Evolutionary conservation across 805 yeast genomes (phyloP), one percentile per base, ranked within the genome.

Genomic region (Hanseniaspora lindneri): DNA sequence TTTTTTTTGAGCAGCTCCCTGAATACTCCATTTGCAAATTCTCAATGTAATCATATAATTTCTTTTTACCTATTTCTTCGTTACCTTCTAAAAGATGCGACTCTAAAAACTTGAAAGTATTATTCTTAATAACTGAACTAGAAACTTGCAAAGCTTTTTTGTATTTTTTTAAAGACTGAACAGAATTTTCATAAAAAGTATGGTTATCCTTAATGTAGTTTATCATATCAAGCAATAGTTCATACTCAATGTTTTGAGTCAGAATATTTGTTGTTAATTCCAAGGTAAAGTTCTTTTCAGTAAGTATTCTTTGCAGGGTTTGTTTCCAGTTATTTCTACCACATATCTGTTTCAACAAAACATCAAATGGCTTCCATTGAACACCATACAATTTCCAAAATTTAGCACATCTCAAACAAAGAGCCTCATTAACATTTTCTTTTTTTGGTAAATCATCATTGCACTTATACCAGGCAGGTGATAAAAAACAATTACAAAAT

Each of bases 361-460:
- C 86, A 21, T 64, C 55, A 0, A 95, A 95, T 29, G 76, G 77
- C 54, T 80, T 85, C 97, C 97, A 92, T 9, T 69, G 70, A 0
- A 84, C 79, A 0, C 87, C 96, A 62, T 89, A 89, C 34, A 94
- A 67, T 61, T 95, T 72, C 97, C 97, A 89, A 25, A 92, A 59
- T 51, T 83, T 72, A 0, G 96, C 95, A 67, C 98, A 89, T 47
- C 97, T 69, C 25, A 73, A 65, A 61, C 98, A 89, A 13, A 89
- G 66, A 0, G 87, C 96, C 14, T 69, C 63, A 30, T 39, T 46
- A 2, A 46, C 30, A 30, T 7, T 14, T 13, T 27, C n/a, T 32
- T 24, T 39, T 8, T 11, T 19, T 9, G 35, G 21, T 20, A 13
- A 16, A 3, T 30, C 14, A 2, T 25, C 27, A 19, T 34, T 28